phyloP scores from a whole-genome alignment of 306 rosid genomes.

The Ceratonia siliqua region DNA sequence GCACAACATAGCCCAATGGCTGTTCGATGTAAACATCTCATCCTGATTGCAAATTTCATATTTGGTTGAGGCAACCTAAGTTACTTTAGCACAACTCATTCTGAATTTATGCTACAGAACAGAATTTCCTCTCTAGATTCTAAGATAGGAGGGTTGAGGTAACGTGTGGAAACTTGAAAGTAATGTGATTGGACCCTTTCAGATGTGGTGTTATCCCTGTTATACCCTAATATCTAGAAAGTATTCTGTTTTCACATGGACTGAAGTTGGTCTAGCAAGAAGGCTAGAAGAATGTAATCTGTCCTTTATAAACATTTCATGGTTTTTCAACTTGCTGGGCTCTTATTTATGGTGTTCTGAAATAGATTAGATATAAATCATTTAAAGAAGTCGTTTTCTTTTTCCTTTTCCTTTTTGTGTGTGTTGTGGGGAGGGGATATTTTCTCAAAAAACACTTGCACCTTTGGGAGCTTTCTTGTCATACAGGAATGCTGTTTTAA shows the following conservation, averaged over 20 bases:
- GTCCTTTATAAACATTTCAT: slow-evolving; percentile 5
- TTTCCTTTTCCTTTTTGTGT: not conserved
- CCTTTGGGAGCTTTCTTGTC: not conserved
- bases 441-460: not conserved
- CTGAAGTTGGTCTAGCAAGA: slow-evolving; percentile 25
- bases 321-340: not conserved
- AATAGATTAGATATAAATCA: not conserved
- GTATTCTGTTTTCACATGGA: not conserved
- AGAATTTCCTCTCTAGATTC: slow-evolving; percentile 16
- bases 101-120: not conserved
- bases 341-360: not conserved
- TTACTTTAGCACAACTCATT: not conserved
- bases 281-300: not conserved
- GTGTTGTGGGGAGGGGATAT: not conserved
- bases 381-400: not conserved
- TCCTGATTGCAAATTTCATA: slow-evolving; percentile 17
- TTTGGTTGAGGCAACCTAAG: slow-evolving; percentile 26
- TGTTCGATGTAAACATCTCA: slow-evolving; percentile 7
- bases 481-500: not conserved
- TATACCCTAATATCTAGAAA: slow-evolving; percentile 25
- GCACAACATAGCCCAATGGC: not conserved
- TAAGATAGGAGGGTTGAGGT: slow-evolving; percentile 18
- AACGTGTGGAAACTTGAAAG: slow-evolving; percentile 2
- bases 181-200: slow-evolving; percentile 1
- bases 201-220: not conserved